Percentiles rank a stretch among this genome's conserved stretches.
Evolutionary conservation across 768 basidiomycete genomes (phyloP).

Genomic region (Trametes maxima): DNA sequence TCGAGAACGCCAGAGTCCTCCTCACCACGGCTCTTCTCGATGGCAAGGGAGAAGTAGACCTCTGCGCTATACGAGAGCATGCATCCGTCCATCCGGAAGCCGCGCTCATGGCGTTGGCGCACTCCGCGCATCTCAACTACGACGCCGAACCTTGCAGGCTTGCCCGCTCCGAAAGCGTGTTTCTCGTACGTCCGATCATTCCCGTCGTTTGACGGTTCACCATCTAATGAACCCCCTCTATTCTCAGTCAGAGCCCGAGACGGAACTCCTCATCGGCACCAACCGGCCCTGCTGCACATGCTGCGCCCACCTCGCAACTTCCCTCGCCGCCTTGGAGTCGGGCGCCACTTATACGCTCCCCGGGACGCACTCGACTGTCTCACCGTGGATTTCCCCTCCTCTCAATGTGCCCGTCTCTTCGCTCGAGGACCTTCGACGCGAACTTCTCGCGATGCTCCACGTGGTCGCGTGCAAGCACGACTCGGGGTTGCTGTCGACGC

Average conservation of each 20-base stretch:
- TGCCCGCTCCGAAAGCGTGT: background rate
- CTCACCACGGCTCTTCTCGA: background rate
- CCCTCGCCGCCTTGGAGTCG: background rate
- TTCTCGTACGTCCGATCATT: background rate
- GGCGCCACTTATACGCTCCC: background rate
- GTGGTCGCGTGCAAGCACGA: background rate
- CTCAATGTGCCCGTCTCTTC: background rate
- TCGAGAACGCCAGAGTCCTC: background rate
- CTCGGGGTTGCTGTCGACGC: too few species aligned
- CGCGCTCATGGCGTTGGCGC: background rate
- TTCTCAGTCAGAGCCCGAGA: background rate
- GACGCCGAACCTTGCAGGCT: background rate
- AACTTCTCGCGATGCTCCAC: background rate
- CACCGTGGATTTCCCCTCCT: background rate
- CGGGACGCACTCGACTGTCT: background rate
- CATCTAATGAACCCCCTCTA: background rate
- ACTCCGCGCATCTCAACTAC: background rate
- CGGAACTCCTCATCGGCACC: background rate
- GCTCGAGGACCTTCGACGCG: background rate
- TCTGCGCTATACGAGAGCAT: background rate
- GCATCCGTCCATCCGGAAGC: background rate
- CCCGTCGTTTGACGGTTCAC: background rate
- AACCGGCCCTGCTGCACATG: background rate
- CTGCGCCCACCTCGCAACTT: background rate
- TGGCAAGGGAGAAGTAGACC: background rate